These are phyloP conservation scores for Sporothrix inflata DNA, from an alignment of 2,329 filamentous ascomycete genomes.

Conservation along the genomic window DNA sequence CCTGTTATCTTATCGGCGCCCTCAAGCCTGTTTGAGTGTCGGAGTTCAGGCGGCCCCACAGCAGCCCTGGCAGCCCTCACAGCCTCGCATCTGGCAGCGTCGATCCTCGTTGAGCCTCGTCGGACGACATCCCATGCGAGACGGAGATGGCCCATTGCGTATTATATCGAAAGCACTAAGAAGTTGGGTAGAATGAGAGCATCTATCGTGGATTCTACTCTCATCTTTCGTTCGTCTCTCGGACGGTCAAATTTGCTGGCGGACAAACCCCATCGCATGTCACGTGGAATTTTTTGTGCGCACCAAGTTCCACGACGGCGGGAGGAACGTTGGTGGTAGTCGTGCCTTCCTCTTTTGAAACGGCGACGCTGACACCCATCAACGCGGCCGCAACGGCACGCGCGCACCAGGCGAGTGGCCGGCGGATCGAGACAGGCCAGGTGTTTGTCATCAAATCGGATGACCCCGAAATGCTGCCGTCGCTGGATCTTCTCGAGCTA, in stretches of 20 bases:
- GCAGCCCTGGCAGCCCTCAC: neutral
- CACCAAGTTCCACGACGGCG: no score
- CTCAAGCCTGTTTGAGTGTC: neutral
- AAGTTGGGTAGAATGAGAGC: no score
- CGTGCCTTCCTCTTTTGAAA: no score
- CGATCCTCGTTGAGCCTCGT: neutral
- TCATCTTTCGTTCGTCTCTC: no score
- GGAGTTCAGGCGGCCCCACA: conserved; percentile 11
- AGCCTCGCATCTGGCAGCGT: neutral
- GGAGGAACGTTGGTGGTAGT: no score
- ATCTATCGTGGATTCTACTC: no score
- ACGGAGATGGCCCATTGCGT: no score
- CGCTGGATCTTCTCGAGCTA: conserved; percentile 21
- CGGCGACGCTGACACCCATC: neutral
- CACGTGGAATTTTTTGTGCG: no score
- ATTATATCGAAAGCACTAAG: no score
- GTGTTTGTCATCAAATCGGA: conserved; percentile 22
- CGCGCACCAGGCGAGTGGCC: conserved; percentile 1
- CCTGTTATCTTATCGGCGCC: conserved; percentile 14
- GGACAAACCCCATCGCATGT: no score
- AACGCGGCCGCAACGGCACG: neutral
- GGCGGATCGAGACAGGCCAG: conserved; percentile 18
- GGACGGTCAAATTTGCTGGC: no score
- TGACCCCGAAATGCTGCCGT: conserved; percentile 15
- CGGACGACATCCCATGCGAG: no score